phyloP scores from a whole-genome alignment of 2,329 filamentous ascomycete species.

The Monosporascus sp. region DNA sequence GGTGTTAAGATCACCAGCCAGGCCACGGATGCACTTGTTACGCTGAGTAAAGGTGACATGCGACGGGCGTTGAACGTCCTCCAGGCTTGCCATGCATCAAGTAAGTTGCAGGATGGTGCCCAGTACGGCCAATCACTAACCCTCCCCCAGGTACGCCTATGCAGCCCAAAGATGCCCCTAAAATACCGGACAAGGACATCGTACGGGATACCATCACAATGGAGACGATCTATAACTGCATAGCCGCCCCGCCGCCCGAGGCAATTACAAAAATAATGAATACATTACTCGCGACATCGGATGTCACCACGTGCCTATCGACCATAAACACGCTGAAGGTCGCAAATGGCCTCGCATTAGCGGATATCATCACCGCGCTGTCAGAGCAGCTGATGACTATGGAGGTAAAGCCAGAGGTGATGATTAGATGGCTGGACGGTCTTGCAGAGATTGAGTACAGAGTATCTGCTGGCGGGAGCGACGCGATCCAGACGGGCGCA shows the following conservation, averaged over 20 bases:
- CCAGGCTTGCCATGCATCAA: conserved; percentile 93
- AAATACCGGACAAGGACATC: conserved; percentile 57
- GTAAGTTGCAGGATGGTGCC: conserved; percentile 38
- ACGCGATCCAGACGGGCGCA: conserved; percentile 86
- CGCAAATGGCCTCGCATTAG: conserved; percentile 79
- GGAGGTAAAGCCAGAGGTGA: conserved; percentile 79
- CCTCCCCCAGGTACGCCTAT: conserved; percentile 59
- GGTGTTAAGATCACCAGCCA: conserved; percentile 74
- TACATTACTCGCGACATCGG: conserved; percentile 75
- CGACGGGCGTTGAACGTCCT: conserved; percentile 88
- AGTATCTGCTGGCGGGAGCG: conserved; percentile 79
- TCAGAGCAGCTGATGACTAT: conserved; percentile 76
- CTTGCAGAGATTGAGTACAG: conserved; percentile 91
- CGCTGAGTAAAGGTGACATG: conserved; percentile 93
- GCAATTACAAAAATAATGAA: conserved; percentile 81
- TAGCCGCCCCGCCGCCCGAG: conserved; percentile 86
- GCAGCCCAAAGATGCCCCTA: conserved; percentile 52
- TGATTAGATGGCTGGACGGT: conserved; percentile 87
- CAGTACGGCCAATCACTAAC: too few relatives aligned
- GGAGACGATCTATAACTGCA: conserved; percentile 94
- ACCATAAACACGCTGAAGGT: conserved; percentile 86
- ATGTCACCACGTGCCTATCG: conserved; percentile 82
- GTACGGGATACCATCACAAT: conserved; percentile 76
- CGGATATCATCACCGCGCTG: conserved; percentile 85
- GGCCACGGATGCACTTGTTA: conserved; percentile 78